Conservation (phyloP, 2,329 filamentous ascomycete species). For the Ceratocystis colombiana region DNA sequence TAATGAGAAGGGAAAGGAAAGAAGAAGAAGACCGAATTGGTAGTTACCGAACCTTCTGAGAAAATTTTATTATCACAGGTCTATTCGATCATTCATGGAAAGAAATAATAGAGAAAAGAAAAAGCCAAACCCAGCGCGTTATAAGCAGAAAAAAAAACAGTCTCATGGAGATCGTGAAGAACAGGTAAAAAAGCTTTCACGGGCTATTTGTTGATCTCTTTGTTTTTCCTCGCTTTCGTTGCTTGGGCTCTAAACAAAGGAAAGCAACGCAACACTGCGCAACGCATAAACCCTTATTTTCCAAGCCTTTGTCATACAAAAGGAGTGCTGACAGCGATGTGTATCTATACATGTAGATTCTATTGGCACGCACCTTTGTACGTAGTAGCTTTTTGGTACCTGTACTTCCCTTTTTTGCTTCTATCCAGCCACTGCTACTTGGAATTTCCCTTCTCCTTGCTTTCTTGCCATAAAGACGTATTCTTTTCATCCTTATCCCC, state of each 20-base stretch:
- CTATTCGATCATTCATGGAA: no score
- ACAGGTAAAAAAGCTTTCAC: not conserved
- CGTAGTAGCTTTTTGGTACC: no score
- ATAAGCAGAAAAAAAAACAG: not conserved
- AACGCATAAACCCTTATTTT: not conserved
- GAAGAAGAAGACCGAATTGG: not conserved
- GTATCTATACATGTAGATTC: not conserved
- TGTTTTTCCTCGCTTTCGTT: slow-evolving; percentile 1
- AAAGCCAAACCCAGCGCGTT: not conserved
- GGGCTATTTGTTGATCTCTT: not conserved
- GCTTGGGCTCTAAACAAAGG: slow-evolving; percentile 8
- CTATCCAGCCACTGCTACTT: not conserved
- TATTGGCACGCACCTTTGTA: not conserved
- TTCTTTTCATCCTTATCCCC: not conserved
- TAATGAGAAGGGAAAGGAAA: not conserved
- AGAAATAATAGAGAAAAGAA: not conserved
- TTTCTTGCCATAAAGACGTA: not conserved
- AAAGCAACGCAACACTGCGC: not conserved
- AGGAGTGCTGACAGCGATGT: not conserved
- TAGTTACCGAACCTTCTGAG: not conserved
- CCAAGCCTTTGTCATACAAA: not conserved
- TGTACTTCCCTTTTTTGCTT: no score
- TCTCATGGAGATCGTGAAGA: not conserved
- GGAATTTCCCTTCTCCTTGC: not conserved
- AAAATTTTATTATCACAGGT: no score